Percentiles rank a stretch among this genome's conserved stretches.
These are phyloP conservation scores for Aspergillus cejpii DNA, from an alignment of 2,329 filamentous ascomycete species.

Conservation along the genomic window DNA sequence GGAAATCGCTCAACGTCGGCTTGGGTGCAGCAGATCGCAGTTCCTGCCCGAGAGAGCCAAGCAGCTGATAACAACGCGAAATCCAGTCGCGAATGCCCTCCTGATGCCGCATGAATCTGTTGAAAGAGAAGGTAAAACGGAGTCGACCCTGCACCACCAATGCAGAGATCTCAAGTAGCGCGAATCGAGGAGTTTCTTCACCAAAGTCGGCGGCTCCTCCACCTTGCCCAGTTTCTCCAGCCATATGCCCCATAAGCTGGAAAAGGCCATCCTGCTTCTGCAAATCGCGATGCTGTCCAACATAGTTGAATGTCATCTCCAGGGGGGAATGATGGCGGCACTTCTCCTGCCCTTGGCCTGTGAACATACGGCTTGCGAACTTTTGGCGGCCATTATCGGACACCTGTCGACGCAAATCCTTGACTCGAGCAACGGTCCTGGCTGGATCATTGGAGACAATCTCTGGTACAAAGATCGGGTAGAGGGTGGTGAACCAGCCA, in stretches of 20 bases:
- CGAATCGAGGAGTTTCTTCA: constrained; percentile 41
- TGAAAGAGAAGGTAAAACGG: constrained; percentile 48
- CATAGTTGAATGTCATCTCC: constrained; percentile 42
- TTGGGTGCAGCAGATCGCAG: constrained; percentile 22
- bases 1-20: constrained; percentile 41
- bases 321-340: constrained; percentile 38
- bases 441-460: constrained; percentile 23
- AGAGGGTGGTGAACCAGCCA: constrained; percentile 48
- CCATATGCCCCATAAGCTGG: constrained; percentile 40
- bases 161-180: constrained; percentile 49
- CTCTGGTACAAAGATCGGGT: constrained; percentile 37
- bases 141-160: constrained; percentile 44
- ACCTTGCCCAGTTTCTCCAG: constrained; percentile 42
- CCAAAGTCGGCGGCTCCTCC: constrained; percentile 44
- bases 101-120: constrained; percentile 45
- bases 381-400: constrained; percentile 36
- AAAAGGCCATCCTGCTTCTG: constrained; percentile 43
- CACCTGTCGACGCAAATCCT: constrained; percentile 35
- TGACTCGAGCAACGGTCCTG: constrained; percentile 33
- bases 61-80: constrained; percentile 29
- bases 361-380: constrained; percentile 32
- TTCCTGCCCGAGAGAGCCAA: constrained; percentile 26
- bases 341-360: constrained; percentile 24
- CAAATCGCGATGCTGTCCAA: constrained; percentile 38
- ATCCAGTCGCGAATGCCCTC: constrained; percentile 42